Conservation (phyloP, 768 basidiomycete species). For the Obba rivulosa region DNA sequence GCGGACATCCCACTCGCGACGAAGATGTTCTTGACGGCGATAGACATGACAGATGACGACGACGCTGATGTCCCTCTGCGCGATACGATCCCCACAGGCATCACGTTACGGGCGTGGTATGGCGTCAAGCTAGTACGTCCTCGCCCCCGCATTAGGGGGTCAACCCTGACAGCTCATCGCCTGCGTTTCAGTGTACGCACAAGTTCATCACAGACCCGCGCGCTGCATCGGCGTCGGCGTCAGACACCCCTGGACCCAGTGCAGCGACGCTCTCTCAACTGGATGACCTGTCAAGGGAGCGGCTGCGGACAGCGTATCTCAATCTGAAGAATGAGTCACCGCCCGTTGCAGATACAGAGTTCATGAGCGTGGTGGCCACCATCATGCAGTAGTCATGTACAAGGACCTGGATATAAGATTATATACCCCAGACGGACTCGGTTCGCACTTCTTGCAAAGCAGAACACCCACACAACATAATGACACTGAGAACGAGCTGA, state of each 20-base stretch:
- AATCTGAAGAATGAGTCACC: conserved; percentile 22
- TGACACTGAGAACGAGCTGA: no score
- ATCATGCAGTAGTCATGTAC: conserved; percentile 14
- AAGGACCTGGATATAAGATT: background rate
- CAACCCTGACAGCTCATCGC: background rate
- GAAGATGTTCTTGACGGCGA: conserved; percentile 71
- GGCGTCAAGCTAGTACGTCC: conserved; percentile 72
- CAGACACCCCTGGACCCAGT: conserved; percentile 48
- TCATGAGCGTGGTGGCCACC: conserved; percentile 16
- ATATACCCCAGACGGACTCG: conserved; percentile 14
- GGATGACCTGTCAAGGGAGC: conserved; percentile 70
- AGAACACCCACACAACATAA: no score
- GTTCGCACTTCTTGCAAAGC: no score
- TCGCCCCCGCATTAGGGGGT: background rate
- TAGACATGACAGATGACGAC: conserved; percentile 76
- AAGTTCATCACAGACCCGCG: conserved; percentile 42
- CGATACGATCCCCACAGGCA: conserved; percentile 44
- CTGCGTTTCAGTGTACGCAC: conserved; percentile 46
- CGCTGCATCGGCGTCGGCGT: conserved; percentile 41
- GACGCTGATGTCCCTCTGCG: conserved; percentile 41
- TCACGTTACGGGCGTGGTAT: conserved; percentile 73
- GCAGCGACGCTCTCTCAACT: conserved; percentile 47
- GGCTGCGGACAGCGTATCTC: conserved; percentile 55
- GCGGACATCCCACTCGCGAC: conserved; percentile 71
- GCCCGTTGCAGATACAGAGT: conserved; percentile 14